Evolutionary conservation across 495 filamentous ascomycete genomes (phyloP), one percentile per base, ranked within the genome.

Genomic region (Xylaria nigripes): DNA sequence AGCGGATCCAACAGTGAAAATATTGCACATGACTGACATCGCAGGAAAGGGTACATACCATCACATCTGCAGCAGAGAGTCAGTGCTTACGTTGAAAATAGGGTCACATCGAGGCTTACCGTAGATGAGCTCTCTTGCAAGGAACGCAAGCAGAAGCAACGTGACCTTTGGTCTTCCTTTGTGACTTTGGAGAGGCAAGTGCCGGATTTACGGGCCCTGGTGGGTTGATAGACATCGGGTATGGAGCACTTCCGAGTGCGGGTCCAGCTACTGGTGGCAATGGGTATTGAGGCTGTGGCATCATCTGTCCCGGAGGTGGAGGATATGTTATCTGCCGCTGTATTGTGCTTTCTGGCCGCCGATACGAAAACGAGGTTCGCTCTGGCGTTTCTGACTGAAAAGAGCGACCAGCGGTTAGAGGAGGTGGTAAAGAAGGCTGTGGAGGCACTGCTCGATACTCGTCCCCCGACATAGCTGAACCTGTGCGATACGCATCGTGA

Each of bases 71-170:
- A 24, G 55, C 56, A 24, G 57, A 57, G 54, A 50, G 54, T 58
- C 54, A 63, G 57, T 50, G 10, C 50, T 54, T 48, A 38, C 40
- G 42, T 52, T 56, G 8, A n/a, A 58, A 54, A 50, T 13, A 44
- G 38, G 53, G 32, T 19, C 41, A 27, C 22, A 45, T 55, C 51
- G 19, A 13, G 49, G 67, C 70, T 59, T 70, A 80, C 77, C 78
- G 72, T 55, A 98, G 74, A 79, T 98, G 93, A 54, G 94, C 95
- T 70, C 85, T 90, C 68, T 96, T 96, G 75, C 93, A 98, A 63
- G 96, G 94, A 51, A 96, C 86, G 67, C 93, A 98, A 16, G 93
- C 93, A 30, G 91, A 96, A 32, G 92, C 89, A 45, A 98, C 93
- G 73, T 98, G 93, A 12, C 89, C 89, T 65, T 97, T 98, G 7